Evolutionary conservation across 1,284 basidiomycete species (phyloP).

Genomic region (Ganoderma meredithae): DNA sequence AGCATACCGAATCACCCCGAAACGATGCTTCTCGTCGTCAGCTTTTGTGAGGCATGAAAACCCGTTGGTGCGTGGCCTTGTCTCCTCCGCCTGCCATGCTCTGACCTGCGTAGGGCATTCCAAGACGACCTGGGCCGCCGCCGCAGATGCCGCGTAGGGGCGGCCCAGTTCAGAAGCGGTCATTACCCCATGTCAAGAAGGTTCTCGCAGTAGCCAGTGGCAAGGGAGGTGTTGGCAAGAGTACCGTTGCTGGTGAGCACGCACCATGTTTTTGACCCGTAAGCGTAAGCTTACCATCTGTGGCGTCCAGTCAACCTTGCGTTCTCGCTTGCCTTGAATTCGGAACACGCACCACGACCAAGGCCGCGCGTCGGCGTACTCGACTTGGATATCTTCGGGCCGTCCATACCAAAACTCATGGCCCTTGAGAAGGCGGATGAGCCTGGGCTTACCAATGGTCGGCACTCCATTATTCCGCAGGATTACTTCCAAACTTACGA

Average conservation of each 20-base stretch:
- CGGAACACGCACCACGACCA: conserved; percentile 38
- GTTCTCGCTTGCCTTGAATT: conserved; percentile 67
- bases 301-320: conserved; percentile 79
- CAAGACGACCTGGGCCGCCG: conserved; percentile 47
- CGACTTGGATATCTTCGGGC: conserved; percentile 97
- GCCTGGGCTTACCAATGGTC: conserved; percentile 80
- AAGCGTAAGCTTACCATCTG: neutral
- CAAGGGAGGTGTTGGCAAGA: conserved; percentile 98
- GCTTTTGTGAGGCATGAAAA: conserved; percentile 47
- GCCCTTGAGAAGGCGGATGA: conserved; percentile 85
- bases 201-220: conserved; percentile 92
- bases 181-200: conserved; percentile 72
- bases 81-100: neutral
- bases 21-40: conserved; percentile 23
- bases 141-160: conserved; percentile 71
- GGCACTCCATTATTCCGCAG: conserved; percentile 34
- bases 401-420: conserved; percentile 96
- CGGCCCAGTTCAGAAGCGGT: conserved; percentile 60
- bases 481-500: neutral
- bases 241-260: conserved; percentile 84
- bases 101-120: conserved; percentile 55
- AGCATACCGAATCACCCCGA: neutral
- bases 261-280: neutral
- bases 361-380: conserved; percentile 83
- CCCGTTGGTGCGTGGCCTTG: conserved; percentile 46